Evolutionary conservation across 2,329 filamentous ascomycete species (phyloP).

Genomic region (Scedosporium minutisporum): DNA sequence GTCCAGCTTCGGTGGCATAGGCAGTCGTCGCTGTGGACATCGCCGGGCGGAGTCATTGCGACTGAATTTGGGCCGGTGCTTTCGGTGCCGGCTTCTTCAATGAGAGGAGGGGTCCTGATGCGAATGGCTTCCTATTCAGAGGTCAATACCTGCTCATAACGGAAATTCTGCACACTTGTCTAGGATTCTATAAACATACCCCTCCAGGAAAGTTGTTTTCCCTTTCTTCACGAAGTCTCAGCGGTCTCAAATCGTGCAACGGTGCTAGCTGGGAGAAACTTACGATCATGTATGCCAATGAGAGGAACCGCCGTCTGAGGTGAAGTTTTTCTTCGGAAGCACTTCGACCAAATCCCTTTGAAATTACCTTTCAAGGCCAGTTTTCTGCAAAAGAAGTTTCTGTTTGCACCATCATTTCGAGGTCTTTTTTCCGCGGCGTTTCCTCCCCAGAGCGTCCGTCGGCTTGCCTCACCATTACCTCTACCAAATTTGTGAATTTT

Average conservation of each 20-base stretch:
- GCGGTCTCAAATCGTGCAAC: not conserved
- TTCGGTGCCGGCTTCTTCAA: not conserved
- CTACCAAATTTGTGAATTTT: too few species aligned
- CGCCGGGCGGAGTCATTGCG: not conserved
- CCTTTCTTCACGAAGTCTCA: not conserved
- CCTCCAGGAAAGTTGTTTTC: conserved; percentile 6
- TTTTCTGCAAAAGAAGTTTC: too few species aligned
- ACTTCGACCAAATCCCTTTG: too few species aligned
- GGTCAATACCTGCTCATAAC: not conserved
- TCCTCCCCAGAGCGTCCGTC: too few species aligned
- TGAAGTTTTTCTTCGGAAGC: too few species aligned
- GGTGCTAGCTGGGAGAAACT: not conserved
- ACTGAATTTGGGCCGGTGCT: not conserved
- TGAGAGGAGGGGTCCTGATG: conserved; percentile 2
- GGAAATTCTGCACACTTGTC: not conserved
- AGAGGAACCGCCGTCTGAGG: too few species aligned
- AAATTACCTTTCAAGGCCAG: too few species aligned
- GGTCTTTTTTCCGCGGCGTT: too few species aligned
- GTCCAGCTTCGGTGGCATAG: not conserved
- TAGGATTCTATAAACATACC: not conserved
- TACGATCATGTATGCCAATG: not conserved
- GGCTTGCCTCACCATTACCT: too few species aligned
- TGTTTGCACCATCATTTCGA: too few species aligned
- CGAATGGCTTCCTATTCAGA: not conserved
- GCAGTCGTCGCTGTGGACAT: conserved; percentile 1